phyloP scores from a whole-genome alignment of 441 rosid genomes.

The Manihot esculenta region DNA sequence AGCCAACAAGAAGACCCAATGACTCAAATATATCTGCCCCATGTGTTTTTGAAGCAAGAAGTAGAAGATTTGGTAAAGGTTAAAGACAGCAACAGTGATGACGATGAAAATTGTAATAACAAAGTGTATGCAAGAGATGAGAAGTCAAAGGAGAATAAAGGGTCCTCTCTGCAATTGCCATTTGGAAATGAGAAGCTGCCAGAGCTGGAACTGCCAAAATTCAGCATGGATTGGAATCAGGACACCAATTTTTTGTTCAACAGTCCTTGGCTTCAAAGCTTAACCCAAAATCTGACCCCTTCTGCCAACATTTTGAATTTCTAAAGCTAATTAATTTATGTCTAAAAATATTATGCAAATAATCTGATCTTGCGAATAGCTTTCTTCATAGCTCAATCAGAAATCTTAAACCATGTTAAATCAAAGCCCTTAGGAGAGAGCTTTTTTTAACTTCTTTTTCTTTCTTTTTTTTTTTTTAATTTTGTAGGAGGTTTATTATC shows the following conservation, averaged over 20 bases:
- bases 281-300: conserved; percentile 55
- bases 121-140: neutral
- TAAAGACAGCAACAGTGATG: conserved; percentile 6
- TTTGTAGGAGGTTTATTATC: too few species aligned
- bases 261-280: conserved; percentile 83
- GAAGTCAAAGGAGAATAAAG: conserved; percentile 18
- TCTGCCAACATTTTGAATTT: conserved; percentile 56
- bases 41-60: conserved; percentile 44
- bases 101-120: neutral
- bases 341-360: neutral
- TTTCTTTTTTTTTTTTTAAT: too few species aligned
- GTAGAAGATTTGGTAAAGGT: conserved; percentile 25
- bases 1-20: conserved; percentile 41
- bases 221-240: conserved; percentile 61
- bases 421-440: too few species aligned
- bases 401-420: neutral
- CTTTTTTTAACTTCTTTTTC: too few species aligned
- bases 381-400: neutral
- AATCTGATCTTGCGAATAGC: conserved; percentile 20
- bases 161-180: conserved; percentile 41
- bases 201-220: conserved; percentile 71
- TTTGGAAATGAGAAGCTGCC: conserved; percentile 45
- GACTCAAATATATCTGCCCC: conserved; percentile 20
- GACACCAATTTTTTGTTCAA: conserved; percentile 47
- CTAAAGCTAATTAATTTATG: conserved; percentile 18